A percentile compares a stretch with the other conserved stretches of the same genome.
Evolutionary conservation across 2,329 filamentous ascomycete genomes (phyloP).

Genomic region (Fusarium beomiforme): DNA sequence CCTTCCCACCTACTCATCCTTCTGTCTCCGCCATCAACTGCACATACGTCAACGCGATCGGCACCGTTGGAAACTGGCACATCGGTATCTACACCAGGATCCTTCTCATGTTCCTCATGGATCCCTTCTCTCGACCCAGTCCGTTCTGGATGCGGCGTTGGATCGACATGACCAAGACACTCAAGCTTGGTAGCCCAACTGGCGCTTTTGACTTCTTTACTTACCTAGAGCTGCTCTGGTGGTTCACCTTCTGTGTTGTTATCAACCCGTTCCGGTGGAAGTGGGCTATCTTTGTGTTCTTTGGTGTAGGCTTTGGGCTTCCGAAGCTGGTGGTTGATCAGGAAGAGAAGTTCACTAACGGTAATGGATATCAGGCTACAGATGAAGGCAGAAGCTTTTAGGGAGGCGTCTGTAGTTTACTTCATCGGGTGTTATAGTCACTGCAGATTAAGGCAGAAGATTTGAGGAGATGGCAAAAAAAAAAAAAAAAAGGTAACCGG

Average conservation of each 20-base stretch:
- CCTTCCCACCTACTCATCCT: constrained; percentile 79
- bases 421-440: not conserved
- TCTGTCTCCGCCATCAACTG: constrained; percentile 83
- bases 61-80: constrained; percentile 82
- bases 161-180: constrained; percentile 82
- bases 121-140: constrained; percentile 78
- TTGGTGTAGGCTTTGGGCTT: constrained; percentile 74
- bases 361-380: constrained; percentile 24
- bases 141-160: constrained; percentile 82
- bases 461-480: no score
- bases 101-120: constrained; percentile 85
- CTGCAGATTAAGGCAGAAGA: not conserved
- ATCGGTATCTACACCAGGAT: constrained; percentile 91
- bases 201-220: constrained; percentile 91
- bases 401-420: fast-evolving
- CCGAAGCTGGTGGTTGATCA: constrained; percentile 73
- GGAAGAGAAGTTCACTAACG: constrained; percentile 65
- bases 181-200: constrained; percentile 76
- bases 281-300: constrained; percentile 86
- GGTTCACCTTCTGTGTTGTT: constrained; percentile 81
- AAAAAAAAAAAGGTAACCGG: not conserved
- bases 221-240: constrained; percentile 84
- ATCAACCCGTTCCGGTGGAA: constrained; percentile 92
- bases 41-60: constrained; percentile 85
- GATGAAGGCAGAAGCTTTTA: constrained; percentile 34